Evolutionary conservation across 208 protist species (phyloP).

Genomic region (Trypanosomatidae sp.): DNA sequence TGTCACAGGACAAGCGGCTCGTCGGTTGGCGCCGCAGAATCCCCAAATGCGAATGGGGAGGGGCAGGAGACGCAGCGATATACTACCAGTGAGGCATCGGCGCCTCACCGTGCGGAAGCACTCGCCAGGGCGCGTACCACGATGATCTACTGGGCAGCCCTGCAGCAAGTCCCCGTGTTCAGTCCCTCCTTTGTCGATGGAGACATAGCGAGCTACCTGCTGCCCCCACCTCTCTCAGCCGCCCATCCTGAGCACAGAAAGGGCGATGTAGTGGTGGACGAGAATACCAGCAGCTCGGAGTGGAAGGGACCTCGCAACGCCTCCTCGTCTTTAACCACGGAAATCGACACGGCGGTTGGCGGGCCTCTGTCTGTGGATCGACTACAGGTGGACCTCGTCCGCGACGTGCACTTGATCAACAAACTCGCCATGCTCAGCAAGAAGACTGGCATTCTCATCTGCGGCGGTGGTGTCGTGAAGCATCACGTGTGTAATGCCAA

Average conservation of each 20-base stretch:
- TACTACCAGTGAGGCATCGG: not conserved
- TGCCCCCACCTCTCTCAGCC: not conserved
- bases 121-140: conserved; percentile 48
- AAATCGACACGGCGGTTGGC: not conserved
- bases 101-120: conserved; percentile 23
- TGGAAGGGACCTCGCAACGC: not conserved
- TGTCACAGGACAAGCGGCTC: not conserved
- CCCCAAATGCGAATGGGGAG: not conserved
- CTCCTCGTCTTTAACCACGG: not conserved
- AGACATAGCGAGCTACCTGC: conserved; percentile 68
- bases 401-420: conserved; percentile 98
- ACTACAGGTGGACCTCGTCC: conserved; percentile 81
- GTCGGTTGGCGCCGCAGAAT: not conserved
- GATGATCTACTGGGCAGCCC: conserved; percentile 80
- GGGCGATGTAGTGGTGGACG: not conserved
- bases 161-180: conserved; percentile 79
- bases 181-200: conserved; percentile 81
- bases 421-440: conserved; percentile 92
- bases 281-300: conserved; percentile 4
- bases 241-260: not conserved
- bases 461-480: conserved; percentile 98
- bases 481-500: conserved; percentile 99
- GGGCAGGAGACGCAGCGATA: not conserved
- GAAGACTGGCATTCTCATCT: conserved; percentile 98
- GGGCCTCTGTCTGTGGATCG: not conserved